Percentiles rank a stretch among this genome's conserved stretches.
These are phyloP conservation scores for Ceraceosorus bombacis DNA, from an alignment of 1,284 basidiomycete genomes.

Conservation along the genomic window DNA sequence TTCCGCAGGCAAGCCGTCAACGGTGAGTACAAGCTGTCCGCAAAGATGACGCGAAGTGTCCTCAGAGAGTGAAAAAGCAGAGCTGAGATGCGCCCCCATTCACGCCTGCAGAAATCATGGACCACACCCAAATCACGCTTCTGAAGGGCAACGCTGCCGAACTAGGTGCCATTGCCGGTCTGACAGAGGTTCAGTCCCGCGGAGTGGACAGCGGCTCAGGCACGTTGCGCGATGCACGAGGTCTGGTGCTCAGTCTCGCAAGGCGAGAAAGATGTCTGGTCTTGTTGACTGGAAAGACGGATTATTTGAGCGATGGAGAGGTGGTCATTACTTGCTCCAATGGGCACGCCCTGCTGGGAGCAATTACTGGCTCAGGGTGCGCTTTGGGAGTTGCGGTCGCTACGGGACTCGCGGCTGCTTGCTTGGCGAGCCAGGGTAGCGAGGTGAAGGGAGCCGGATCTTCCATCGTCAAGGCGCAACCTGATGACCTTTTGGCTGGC, in stretches of 20 bases:
- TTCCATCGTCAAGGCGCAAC: slow-evolving; percentile 22
- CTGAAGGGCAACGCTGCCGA: slow-evolving; percentile 95
- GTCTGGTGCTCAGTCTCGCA: slow-evolving; percentile 66
- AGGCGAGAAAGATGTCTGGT: slow-evolving; percentile 71
- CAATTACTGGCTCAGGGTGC: slow-evolving; percentile 85
- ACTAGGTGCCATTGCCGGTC: slow-evolving; percentile 68
- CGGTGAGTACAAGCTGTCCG: slow-evolving; percentile 37
- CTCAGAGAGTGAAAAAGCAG: slow-evolving; percentile 50
- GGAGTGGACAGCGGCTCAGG: slow-evolving; percentile 79
- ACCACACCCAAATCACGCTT: slow-evolving; percentile 76
- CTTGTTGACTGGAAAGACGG: slow-evolving; percentile 70
- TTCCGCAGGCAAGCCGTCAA: slow-evolving; percentile 60
- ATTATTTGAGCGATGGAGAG: slow-evolving; percentile 79
- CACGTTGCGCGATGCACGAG: slow-evolving; percentile 67
- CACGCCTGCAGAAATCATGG: slow-evolving; percentile 67
- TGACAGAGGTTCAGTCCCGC: slow-evolving; percentile 62
- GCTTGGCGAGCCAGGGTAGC: slow-evolving; percentile 38
- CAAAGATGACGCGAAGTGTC: background rate
- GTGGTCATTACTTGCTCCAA: slow-evolving; percentile 65
- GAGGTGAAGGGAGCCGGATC: slow-evolving; percentile 6
- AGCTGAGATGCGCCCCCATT: slow-evolving; percentile 79
- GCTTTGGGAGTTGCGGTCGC: slow-evolving; percentile 71
- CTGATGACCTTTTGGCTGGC: slow-evolving; percentile 28
- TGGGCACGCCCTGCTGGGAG: slow-evolving; percentile 66
- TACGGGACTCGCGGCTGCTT: slow-evolving; percentile 64